Percentiles rank a stretch among this genome's conserved stretches.
These are phyloP conservation scores for Pseudocohnilembus persalinus DNA, from an alignment of 169 alveolate genomes.

Conservation along the genomic window DNA sequence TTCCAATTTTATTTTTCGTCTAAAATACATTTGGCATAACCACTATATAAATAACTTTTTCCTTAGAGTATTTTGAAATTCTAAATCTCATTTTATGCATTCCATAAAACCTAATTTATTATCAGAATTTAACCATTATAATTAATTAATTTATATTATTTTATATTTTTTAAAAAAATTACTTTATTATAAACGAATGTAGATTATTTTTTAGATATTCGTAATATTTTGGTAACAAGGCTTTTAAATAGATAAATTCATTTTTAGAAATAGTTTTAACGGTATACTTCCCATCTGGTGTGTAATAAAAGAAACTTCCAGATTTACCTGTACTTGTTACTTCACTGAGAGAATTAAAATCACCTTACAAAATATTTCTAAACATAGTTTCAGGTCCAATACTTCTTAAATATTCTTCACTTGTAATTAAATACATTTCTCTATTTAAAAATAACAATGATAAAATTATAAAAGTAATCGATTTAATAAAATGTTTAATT, in stretches of 20 bases:
- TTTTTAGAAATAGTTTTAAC: conserved; percentile 77
- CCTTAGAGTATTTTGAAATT: conserved; percentile 50
- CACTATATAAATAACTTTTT: conserved; percentile 62
- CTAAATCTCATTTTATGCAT: conserved; percentile 75
- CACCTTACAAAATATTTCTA: conserved; percentile 72
- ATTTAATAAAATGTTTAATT: too few relatives aligned
- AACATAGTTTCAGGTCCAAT: conserved; percentile 85
- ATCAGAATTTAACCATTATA: too few relatives aligned
- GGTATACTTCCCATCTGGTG: conserved; percentile 84
- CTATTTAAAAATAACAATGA: too few relatives aligned
- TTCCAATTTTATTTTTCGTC: conserved; percentile 70
- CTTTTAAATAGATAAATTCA: conserved; percentile 75
- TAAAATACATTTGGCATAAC: conserved; percentile 86
- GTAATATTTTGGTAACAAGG: conserved; percentile 65
- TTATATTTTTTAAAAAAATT: too few relatives aligned
- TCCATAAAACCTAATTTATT: conserved; percentile 65
- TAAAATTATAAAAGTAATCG: too few relatives aligned
- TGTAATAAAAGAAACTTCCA: conserved; percentile 85
- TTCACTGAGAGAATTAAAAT: conserved; percentile 75
- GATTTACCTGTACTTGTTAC: conserved; percentile 83
- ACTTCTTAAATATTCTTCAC: conserved; percentile 72
- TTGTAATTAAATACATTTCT: conserved; percentile 63
- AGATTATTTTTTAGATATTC: conserved; percentile 58
- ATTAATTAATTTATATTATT: too few relatives aligned
- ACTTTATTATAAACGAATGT: conserved; percentile 69